A percentile compares a stretch with the other conserved stretches of the same genome.
Evolutionary conservation across 805 yeast species (phyloP).

Genomic region (Candida krabiensis): DNA sequence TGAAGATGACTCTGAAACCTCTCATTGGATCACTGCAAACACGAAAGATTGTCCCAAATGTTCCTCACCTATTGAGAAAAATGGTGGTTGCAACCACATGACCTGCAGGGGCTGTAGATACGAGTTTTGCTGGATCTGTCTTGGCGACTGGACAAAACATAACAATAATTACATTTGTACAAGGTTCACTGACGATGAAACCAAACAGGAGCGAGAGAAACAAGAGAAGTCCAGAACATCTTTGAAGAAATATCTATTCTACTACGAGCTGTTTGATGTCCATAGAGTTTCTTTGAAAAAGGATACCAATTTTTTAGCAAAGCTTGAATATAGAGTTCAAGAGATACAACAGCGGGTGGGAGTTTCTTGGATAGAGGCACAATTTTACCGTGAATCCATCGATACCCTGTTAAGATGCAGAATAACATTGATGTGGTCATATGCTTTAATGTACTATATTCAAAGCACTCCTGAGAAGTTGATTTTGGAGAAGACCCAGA

Average conservation of each 20-base stretch:
- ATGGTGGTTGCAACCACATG: constrained; percentile 98
- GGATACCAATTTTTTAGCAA: constrained; percentile 63
- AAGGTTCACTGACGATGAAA: constrained; percentile 46
- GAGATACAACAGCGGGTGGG: constrained; percentile 62
- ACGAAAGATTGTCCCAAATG: constrained; percentile 90
- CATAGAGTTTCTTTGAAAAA: constrained; percentile 77
- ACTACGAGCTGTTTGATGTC: constrained; percentile 67
- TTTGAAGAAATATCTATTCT: constrained; percentile 69
- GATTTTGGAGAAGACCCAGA: constrained; percentile 52
- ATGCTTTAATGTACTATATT: constrained; percentile 74
- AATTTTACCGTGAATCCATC: constrained; percentile 75
- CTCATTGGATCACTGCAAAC: constrained; percentile 81
- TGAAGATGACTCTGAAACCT: constrained; percentile 83
- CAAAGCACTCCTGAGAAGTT: constrained; percentile 48
- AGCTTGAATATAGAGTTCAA: constrained; percentile 63
- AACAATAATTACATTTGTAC: constrained; percentile 63
- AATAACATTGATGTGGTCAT: constrained; percentile 85
- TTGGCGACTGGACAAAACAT: constrained; percentile 73
- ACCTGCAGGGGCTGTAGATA: constrained; percentile 71
- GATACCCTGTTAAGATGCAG: constrained; percentile 65
- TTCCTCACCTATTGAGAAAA: constrained; percentile 76
- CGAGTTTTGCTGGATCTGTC: constrained; percentile 95
- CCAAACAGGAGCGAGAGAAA: constrained; percentile 37
- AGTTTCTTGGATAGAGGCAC: constrained; percentile 85
- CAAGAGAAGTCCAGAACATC: constrained; percentile 46